phyloP scores from a whole-genome alignment of 148 eudicot genomes.

The Polygonum maritimum region DNA sequence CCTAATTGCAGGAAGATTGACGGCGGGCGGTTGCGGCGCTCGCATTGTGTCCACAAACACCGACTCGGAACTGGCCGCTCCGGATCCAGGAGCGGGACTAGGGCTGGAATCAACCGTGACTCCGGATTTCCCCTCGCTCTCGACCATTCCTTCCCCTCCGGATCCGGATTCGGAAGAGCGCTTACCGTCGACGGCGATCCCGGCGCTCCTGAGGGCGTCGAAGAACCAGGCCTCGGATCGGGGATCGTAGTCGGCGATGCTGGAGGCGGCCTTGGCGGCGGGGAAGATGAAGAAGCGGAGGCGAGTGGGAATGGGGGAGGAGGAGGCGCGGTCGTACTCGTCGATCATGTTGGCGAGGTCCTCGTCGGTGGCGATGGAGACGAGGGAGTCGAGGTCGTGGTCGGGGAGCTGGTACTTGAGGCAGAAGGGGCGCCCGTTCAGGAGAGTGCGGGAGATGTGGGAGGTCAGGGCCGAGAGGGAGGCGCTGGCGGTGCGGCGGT shows the following conservation, averaged over 20 bases:
- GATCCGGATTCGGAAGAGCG: slow-evolving; percentile 22
- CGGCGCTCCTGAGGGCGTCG: slow-evolving; percentile 44
- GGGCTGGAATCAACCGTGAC: slow-evolving; percentile 11
- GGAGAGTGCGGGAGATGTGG: slow-evolving; percentile 40
- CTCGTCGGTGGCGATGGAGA: slow-evolving; percentile 68
- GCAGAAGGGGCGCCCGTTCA: slow-evolving; percentile 32
- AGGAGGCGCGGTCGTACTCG: slow-evolving; percentile 43
- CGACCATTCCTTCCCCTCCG: slow-evolving; percentile 15
- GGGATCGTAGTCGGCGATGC: slow-evolving; percentile 24
- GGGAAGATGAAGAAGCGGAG: slow-evolving; percentile 65
- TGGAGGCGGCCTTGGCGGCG: slow-evolving; percentile 16
- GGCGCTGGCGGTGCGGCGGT: slow-evolving; percentile 32
- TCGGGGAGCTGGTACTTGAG: slow-evolving; percentile 75
- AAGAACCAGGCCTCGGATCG: slow-evolving; percentile 57
- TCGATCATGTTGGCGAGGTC: slow-evolving; percentile 72
- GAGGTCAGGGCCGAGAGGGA: slow-evolving; percentile 34
- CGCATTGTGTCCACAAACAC: slow-evolving; percentile 26
- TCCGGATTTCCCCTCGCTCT: slow-evolving; percentile 20
- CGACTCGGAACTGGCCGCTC: slow-evolving; percentile 27
- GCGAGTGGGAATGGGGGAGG: slow-evolving; percentile 27
- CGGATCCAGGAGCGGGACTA: slow-evolving; percentile 9
- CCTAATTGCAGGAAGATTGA: slow-evolving; percentile 45
- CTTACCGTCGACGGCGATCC: slow-evolving; percentile 26
- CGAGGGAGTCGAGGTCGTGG: slow-evolving; percentile 71
- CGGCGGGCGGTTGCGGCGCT: slow-evolving; percentile 39